Base-by-base conservation (phyloP, 2,329 filamentous ascomycete genomes). In the Apiospora phragmitis region DNA sequence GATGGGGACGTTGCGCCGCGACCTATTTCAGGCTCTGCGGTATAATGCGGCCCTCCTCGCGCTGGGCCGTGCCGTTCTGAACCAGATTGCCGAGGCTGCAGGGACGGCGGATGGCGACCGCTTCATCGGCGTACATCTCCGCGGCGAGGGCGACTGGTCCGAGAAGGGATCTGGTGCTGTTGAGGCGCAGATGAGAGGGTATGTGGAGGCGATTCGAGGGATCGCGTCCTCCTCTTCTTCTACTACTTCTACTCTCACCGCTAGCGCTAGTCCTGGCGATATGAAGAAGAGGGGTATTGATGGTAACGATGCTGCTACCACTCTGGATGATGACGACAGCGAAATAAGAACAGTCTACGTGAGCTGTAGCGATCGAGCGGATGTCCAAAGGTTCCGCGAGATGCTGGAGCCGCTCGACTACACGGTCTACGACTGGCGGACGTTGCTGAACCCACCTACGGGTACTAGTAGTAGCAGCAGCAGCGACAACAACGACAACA, bases 341-440 rank as follows among this genome's bases (percentile, higher is more conserved):
- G 3, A 32, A 1, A 62, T 62, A 21, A 21, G 32, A 6, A 38
- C 29, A 1, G 32, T 62, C 2, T 72, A 69, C 41, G 70, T 71
- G n/a, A 72, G 70, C 70, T 69, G 70, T 43, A 62, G 65, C 5
- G 49, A 71, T 21, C 35, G 1, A 0, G 29, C 38, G 2, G 43
- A 67, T 16, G 38, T 68, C 21, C 45, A 71, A 35, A 65, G 9
- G 32, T 72, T 72, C 41, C 71, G 71, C 2, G 38, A 71, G 26
- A 68, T 66, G 47, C 16, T 72, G 38, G 42, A 67, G 71, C 70
- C 71, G n/a, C 67, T 69, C 18, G 41, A 66, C 8, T 71, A 68
- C 35, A 51, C 41, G 8, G 70, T 72, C 21, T 65, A 68, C 49
- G 71, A 71, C 62, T 71, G 68, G 65, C 71, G 71, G 71, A 66